These are phyloP conservation scores for Calonectria leucothoes DNA, from an alignment of 2,329 filamentous ascomycete species.

Conservation along the genomic window DNA sequence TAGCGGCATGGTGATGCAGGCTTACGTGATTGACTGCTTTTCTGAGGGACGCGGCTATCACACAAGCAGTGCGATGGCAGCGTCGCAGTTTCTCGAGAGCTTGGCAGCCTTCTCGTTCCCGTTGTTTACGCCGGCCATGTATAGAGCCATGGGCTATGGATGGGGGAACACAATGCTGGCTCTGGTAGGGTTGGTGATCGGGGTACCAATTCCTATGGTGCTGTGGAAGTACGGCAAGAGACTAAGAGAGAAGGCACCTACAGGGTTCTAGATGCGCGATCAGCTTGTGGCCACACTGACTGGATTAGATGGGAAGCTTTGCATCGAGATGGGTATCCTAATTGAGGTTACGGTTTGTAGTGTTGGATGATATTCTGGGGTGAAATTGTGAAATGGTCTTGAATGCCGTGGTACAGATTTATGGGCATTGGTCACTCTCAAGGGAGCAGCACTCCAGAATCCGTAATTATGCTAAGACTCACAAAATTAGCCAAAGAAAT, in stretches of 20 bases:
- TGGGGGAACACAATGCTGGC: slow-evolving; percentile 54
- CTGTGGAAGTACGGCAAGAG: slow-evolving; percentile 55
- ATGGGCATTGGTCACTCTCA: too few relatives aligned
- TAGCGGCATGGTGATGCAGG: slow-evolving; percentile 44
- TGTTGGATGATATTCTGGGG: too few relatives aligned
- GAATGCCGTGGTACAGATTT: too few relatives aligned
- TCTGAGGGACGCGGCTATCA: slow-evolving; percentile 47
- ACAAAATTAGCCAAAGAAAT: too few relatives aligned
- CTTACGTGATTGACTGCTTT: slow-evolving; percentile 59
- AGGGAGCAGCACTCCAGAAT: too few relatives aligned
- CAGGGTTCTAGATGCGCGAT: neutral
- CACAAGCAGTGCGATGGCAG: slow-evolving; percentile 59
- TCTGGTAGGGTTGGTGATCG: slow-evolving; percentile 49
- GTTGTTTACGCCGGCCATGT: slow-evolving; percentile 58
- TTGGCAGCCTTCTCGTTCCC: slow-evolving; percentile 62
- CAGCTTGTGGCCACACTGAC: too few relatives aligned
- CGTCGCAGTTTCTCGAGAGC: slow-evolving; percentile 57
- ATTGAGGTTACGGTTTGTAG: too few relatives aligned
- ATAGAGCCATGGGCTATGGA: slow-evolving; percentile 49
- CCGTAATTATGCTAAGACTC: too few relatives aligned
- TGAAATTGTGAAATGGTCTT: too few relatives aligned
- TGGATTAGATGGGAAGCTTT: too few relatives aligned
- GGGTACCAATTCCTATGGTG: slow-evolving; percentile 50
- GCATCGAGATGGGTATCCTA: too few relatives aligned
- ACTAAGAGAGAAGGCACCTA: slow-evolving; percentile 36